Evolutionary conservation across 306 rosid species (phyloP).

Genomic region (Geum urbanum): DNA sequence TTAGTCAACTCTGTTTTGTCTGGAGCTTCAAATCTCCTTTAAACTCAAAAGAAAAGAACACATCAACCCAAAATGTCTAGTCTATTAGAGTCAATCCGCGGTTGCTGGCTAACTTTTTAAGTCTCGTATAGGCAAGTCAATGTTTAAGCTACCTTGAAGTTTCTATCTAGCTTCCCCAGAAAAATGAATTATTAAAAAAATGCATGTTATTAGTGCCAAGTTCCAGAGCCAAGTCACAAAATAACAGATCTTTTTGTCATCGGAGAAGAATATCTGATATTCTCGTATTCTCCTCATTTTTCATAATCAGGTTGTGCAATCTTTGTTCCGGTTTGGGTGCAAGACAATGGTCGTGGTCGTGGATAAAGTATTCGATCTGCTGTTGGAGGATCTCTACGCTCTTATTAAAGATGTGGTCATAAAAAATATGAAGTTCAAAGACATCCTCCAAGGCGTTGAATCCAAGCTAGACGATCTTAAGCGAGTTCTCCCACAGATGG

Average conservation of each 20-base stretch:
- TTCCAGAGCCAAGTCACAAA: background rate
- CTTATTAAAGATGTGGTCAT: too few relatives aligned
- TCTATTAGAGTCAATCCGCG: background rate
- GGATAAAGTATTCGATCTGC: too few relatives aligned
- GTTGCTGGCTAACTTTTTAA: background rate
- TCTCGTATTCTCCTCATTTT: background rate
- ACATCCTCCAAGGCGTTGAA: background rate
- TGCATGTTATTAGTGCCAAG: background rate
- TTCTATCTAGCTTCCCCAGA: background rate
- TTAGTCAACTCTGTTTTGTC: background rate
- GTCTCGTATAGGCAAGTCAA: background rate
- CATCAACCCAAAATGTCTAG: too few relatives aligned
- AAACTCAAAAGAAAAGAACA: background rate
- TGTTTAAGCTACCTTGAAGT: background rate
- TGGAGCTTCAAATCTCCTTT: background rate
- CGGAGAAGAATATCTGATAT: background rate
- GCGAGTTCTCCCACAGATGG: constrained; percentile 3
- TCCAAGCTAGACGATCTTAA: background rate
- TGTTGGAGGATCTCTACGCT: too few relatives aligned
- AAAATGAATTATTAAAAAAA: too few relatives aligned
- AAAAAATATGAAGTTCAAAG: background rate
- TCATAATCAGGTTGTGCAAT: too few relatives aligned
- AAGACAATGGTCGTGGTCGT: too few relatives aligned
- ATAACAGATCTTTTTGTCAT: background rate
- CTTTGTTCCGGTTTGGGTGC: too few relatives aligned